Evolutionary conservation across 306 rosid species (phyloP).

Genomic region (Dalbergia oliveri): DNA sequence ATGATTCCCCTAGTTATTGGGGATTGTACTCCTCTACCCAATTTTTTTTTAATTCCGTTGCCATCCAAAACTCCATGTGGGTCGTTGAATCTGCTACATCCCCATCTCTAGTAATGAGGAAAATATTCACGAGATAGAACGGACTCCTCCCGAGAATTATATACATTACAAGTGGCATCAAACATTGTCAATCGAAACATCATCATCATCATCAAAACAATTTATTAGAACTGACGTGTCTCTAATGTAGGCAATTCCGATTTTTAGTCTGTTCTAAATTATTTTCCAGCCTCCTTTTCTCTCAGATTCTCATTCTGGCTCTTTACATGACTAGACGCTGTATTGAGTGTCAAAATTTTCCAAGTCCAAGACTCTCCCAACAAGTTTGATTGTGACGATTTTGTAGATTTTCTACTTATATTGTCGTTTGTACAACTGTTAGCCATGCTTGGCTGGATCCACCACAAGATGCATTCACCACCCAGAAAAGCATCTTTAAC

Average conservation of each 20-base stretch:
- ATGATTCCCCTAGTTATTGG: too few species aligned
- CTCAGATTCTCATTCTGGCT: not conserved
- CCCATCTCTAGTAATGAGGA: too few species aligned
- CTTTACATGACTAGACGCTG: not conserved
- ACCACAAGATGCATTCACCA: not conserved
- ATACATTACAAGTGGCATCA: too few species aligned
- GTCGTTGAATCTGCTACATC: too few species aligned
- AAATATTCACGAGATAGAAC: too few species aligned
- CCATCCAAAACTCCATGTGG: too few species aligned
- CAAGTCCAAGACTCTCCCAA: not conserved
- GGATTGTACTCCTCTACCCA: too few species aligned
- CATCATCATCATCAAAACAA: not conserved
- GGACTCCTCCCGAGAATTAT: too few species aligned
- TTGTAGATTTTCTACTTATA: not conserved
- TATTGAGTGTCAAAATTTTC: not conserved
- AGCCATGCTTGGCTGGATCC: constrained; percentile 7
- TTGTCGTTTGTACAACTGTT: constrained; percentile 37
- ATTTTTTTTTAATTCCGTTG: too few species aligned
- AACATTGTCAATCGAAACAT: too few species aligned
- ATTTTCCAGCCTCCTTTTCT: not conserved
- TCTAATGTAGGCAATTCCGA: not conserved
- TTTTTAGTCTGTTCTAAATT: not conserved
- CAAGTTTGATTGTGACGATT: not conserved
- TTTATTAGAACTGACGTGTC: not conserved
- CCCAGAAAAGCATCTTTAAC: not conserved